Conservation (phyloP, 108 stramenopile genomes). For the Aurantiochytrium sp. region DNA sequence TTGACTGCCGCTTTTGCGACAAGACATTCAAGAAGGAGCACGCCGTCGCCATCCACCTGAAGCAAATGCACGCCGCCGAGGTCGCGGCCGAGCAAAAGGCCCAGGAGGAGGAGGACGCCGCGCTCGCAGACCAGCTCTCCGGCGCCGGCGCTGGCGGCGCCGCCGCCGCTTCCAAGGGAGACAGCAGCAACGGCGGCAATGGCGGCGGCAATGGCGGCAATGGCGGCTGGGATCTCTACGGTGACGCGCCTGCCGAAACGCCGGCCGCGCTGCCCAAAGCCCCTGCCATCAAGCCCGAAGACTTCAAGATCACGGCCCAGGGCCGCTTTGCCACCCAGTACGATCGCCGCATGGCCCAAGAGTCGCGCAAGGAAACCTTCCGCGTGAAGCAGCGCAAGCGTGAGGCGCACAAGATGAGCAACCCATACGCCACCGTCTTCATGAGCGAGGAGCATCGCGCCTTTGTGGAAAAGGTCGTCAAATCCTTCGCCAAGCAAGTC, state of each 20-base stretch:
- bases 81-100: not conserved
- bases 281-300: not conserved
- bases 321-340: not conserved
- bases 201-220: not conserved
- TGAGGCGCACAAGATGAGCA: not conserved
- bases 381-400: not conserved
- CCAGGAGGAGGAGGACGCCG: not conserved
- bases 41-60: not conserved
- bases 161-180: not conserved
- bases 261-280: not conserved
- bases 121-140: not conserved
- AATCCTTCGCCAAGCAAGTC: not conserved
- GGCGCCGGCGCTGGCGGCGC: not conserved
- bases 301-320: not conserved
- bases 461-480: not conserved
- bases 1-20: not conserved
- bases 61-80: conserved; percentile 3
- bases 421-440: not conserved
- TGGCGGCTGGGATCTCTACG: not conserved
- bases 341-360: not conserved
- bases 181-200: not conserved
- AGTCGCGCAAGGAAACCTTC: not conserved
- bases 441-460: not conserved
- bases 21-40: conserved; percentile 15
- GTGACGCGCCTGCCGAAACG: not conserved